phyloP scores from a whole-genome alignment of 768 basidiomycete species.

The Suillus weaverae region DNA sequence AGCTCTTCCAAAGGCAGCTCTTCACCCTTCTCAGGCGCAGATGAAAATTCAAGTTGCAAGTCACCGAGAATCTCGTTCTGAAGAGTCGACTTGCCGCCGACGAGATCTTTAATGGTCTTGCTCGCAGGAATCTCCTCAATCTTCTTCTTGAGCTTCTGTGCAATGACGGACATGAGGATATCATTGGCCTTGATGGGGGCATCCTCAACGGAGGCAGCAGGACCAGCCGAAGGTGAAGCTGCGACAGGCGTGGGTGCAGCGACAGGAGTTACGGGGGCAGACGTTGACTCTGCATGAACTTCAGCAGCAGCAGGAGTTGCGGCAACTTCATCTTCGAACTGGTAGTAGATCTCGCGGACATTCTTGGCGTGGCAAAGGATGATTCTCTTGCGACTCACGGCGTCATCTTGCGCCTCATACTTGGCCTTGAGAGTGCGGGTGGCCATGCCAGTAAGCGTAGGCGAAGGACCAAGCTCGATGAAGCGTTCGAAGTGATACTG shows the following conservation, averaged over 20 bases:
- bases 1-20: slow-evolving; percentile 96
- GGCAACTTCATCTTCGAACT: slow-evolving; percentile 83
- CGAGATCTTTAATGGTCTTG: slow-evolving; percentile 98
- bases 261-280: slow-evolving; percentile 40
- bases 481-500: slow-evolving; percentile 87
- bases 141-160: slow-evolving; percentile 97
- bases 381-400: slow-evolving; percentile 70
- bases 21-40: slow-evolving; percentile 97
- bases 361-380: slow-evolving; percentile 96
- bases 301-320: slow-evolving; percentile 40
- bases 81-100: slow-evolving; percentile 96
- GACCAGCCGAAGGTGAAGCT: slow-evolving; percentile 52
- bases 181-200: slow-evolving; percentile 90
- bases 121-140: slow-evolving; percentile 84
- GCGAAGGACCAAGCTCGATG: slow-evolving; percentile 95
- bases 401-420: slow-evolving; percentile 89
- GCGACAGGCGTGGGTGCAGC: slow-evolving; percentile 43
- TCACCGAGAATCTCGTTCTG: slow-evolving; percentile 99
- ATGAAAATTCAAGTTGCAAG: slow-evolving; percentile 90
- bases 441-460: slow-evolving; percentile 95
- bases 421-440: slow-evolving; percentile 87
- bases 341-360: slow-evolving; percentile 95
- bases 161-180: slow-evolving; percentile 83
- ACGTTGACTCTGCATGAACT: slow-evolving; percentile 30
- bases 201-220: slow-evolving; percentile 80